Evolutionary conservation across 1,284 basidiomycete species (phyloP).

Genomic region (Marasmius tenuissimus): DNA sequence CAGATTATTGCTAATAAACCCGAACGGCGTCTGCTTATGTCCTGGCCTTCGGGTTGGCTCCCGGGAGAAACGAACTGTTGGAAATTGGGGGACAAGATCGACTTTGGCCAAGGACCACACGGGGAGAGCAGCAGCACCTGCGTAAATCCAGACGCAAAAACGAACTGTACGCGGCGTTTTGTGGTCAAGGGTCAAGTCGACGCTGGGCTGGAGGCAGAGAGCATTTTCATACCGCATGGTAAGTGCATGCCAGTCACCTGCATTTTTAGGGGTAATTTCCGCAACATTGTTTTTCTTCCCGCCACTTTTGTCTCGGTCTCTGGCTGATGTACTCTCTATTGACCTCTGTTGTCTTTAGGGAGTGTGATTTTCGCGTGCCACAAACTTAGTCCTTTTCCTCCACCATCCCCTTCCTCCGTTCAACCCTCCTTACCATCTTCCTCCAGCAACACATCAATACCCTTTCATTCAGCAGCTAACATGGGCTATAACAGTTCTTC

Average conservation of each 20-base stretch:
- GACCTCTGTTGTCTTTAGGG: constrained; percentile 45
- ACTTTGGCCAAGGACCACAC: constrained; percentile 55
- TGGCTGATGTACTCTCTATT: constrained; percentile 29
- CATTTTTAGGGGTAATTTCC: constrained; percentile 22
- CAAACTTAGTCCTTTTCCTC: constrained; percentile 53
- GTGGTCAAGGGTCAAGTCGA: constrained; percentile 75
- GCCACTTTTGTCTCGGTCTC: constrained; percentile 27
- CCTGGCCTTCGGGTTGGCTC: constrained; percentile 80
- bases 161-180: constrained; percentile 92
- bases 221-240: constrained; percentile 44
- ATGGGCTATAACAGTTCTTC: constrained; percentile 20
- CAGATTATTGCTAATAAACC: constrained; percentile 71
- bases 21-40: constrained; percentile 67
- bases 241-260: constrained; percentile 26
- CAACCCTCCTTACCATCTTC: constrained; percentile 38
- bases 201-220: constrained; percentile 20
- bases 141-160: constrained; percentile 61
- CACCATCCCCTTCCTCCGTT: constrained; percentile 13
- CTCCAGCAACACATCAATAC: constrained; percentile 26
- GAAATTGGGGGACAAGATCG: constrained; percentile 77
- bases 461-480: constrained; percentile 10
- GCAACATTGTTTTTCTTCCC: constrained; percentile 10
- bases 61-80: constrained; percentile 50
- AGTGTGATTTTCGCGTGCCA: constrained; percentile 84
- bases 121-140: constrained; percentile 32